Evolutionary conservation across 352 stramenopile species (phyloP), one percentile per base, ranked within the genome.

Genomic region (Phytopythium montanum): DNA sequence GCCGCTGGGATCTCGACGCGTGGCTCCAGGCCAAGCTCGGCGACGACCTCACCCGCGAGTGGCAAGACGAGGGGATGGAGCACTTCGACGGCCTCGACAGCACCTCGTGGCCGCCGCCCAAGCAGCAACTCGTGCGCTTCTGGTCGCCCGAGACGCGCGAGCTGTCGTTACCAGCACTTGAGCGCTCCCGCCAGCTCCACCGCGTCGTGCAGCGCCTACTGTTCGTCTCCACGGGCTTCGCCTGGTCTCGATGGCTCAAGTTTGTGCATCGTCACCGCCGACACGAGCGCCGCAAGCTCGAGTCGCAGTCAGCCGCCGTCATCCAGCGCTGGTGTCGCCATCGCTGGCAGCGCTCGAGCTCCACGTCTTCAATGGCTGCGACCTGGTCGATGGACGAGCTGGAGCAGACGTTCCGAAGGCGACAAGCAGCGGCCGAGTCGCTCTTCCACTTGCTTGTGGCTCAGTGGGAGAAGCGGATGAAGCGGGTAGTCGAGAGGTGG

Each of bases 121-220:
- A 36, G 33, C 14, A 13, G 29, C 29, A 56, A 13, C 51, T 56
- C 31, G 31, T 88, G 33, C 77, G 79, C 26, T 79, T 75, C 49
- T 83, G 88, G 45, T 61, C 86, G 28, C n/a, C 88, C 26, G 64
- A 81, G 2, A 68, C 81, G 21, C 54, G 58, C 28, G 70, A 73
- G 4, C 55, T 93, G 34, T 46, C 76, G 10, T 72, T 80, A 12
- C 83, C 77, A 0, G 69, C 77, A 16, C 50, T 53, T 1, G 64
- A 87, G 10, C 68, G 73, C 39, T 61, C 52, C 25, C 58, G 65
- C 7, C 79, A 81, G 55, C 61, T 93, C 52, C 56, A 41, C 12
- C 21, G 54, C 25, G 79, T 91, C 61, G 48, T 93, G 23, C 26
- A 67, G n/a, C 81, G 87, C 42, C 66, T 93, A 51, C 66, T 93